A percentile compares a stretch with the other conserved stretches of the same genome.
Conservation (phyloP, 305 asterid species). For the Salvia sclarea region DNA sequence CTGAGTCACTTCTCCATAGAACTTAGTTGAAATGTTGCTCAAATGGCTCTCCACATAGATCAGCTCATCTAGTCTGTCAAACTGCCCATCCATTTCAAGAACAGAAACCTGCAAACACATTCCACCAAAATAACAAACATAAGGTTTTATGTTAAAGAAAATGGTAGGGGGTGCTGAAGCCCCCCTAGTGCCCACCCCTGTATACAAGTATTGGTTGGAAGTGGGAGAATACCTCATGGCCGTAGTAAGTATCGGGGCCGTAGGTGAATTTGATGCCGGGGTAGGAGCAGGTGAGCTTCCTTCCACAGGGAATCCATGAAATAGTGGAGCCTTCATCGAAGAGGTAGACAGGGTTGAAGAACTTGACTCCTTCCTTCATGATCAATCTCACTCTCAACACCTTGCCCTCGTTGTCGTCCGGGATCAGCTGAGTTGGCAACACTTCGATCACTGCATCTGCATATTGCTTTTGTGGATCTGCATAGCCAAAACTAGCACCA, state of each 20-base stretch:
- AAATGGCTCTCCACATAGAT: constrained; percentile 95
- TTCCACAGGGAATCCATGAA: constrained; percentile 98
- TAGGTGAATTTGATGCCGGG: constrained; percentile 96
- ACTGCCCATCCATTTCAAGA: constrained; percentile 96
- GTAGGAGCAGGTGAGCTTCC: constrained; percentile 95
- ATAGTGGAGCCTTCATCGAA: constrained; percentile 97
- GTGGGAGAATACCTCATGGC: constrained; percentile 62
- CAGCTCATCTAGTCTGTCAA: constrained; percentile 93
- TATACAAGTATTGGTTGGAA: background rate
- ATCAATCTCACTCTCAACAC: constrained; percentile 87
- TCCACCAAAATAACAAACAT: background rate
- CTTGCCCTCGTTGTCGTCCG: constrained; percentile 91
- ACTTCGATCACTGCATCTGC: constrained; percentile 97
- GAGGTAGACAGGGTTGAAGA: constrained; percentile 82
- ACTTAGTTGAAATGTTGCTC: constrained; percentile 88
- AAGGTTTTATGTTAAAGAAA: too few species aligned
- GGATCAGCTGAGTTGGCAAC: constrained; percentile 89
- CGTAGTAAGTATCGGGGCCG: constrained; percentile 89
- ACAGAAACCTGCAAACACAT: constrained; percentile 65
- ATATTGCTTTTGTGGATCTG: constrained; percentile 95
- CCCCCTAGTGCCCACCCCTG: background rate
- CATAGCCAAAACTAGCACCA: background rate
- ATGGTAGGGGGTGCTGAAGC: background rate
- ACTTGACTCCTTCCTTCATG: constrained; percentile 86
- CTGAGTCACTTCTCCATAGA: constrained; percentile 95